A percentile compares a stretch with the other conserved stretches of the same genome.
Conservation (phyloP, 2,329 filamentous ascomycete species). For the Stemphylium vesicarium region DNA sequence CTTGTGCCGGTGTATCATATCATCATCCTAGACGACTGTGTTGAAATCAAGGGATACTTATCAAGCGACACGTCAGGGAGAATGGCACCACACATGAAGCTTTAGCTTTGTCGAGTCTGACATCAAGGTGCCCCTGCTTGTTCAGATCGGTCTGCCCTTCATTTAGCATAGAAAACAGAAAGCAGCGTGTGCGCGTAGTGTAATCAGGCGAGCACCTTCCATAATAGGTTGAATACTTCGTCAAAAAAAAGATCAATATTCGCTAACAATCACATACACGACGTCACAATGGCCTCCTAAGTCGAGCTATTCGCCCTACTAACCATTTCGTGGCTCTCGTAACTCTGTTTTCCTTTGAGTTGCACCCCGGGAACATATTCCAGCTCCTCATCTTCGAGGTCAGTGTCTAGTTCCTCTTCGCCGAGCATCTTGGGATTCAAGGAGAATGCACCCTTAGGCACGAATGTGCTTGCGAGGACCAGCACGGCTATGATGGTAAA, state of each 20-base stretch:
- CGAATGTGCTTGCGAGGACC: slow-evolving; percentile 54
- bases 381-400: slow-evolving; percentile 35
- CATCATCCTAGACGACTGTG: no score
- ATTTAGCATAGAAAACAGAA: no score
- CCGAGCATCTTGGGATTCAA: slow-evolving; percentile 55
- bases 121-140: not conserved
- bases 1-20: not conserved
- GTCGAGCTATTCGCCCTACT: slow-evolving; percentile 24
- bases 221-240: not conserved
- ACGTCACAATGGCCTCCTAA: not conserved
- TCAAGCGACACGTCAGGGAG: no score
- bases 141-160: no score
- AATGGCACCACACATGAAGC: no score
- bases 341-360: slow-evolving; percentile 24
- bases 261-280: not conserved
- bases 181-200: not conserved
- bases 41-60: no score
- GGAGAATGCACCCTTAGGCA: slow-evolving; percentile 53
- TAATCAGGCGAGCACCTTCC: not conserved
- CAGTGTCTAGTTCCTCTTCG: slow-evolving; percentile 48
- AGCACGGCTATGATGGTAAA: slow-evolving; percentile 54
- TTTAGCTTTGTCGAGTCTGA: not conserved
- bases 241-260: not conserved
- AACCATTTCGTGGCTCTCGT: slow-evolving; percentile 33
- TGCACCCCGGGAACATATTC: slow-evolving; percentile 31